Conservation (phyloP, 257 asterid species). For the Lantana camara region DNA sequence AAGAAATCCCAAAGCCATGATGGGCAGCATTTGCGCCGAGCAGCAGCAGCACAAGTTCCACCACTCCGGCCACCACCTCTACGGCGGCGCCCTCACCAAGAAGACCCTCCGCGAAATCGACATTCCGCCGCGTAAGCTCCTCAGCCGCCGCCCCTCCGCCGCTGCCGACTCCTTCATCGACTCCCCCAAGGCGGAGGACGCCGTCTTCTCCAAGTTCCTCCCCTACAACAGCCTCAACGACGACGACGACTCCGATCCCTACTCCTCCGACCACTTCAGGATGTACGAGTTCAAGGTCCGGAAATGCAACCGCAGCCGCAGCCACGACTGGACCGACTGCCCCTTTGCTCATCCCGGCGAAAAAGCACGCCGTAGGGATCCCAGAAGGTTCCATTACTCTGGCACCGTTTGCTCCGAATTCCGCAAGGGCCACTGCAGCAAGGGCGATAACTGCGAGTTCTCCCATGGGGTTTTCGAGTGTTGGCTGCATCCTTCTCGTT, state of each 20-base stretch:
- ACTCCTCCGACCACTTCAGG: slow-evolving; percentile 83
- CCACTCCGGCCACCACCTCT: slow-evolving; percentile 75
- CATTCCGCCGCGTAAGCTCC: slow-evolving; percentile 77
- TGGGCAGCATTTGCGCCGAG: slow-evolving; percentile 67
- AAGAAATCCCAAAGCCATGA: slow-evolving; percentile 16
- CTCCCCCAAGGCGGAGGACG: slow-evolving; percentile 57
- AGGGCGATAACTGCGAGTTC: slow-evolving; percentile 78
- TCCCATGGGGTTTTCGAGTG: slow-evolving; percentile 97
- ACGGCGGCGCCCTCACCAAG: slow-evolving; percentile 43
- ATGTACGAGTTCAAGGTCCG: slow-evolving; percentile 93
- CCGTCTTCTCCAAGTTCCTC: slow-evolving; percentile 66
- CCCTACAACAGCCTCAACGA: slow-evolving; percentile 60
- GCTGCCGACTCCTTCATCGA: slow-evolving; percentile 37
- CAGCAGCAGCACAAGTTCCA: slow-evolving; percentile 60
- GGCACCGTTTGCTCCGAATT: slow-evolving; percentile 86
- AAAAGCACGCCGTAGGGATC: slow-evolving; percentile 93
- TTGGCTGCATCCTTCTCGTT: slow-evolving; percentile 92
- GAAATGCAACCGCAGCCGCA: slow-evolving; percentile 84
- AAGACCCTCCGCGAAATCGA: slow-evolving; percentile 74
- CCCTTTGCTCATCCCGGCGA: slow-evolving; percentile 98
- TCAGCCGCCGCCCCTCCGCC: slow-evolving; percentile 43
- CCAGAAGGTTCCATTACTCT: slow-evolving; percentile 68
- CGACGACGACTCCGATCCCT: slow-evolving; percentile 63
- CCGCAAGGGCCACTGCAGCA: slow-evolving; percentile 69
- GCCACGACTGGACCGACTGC: slow-evolving; percentile 99